Conservation (phyloP, 768 basidiomycete genomes). For the Gelatoporia subvermispora region DNA sequence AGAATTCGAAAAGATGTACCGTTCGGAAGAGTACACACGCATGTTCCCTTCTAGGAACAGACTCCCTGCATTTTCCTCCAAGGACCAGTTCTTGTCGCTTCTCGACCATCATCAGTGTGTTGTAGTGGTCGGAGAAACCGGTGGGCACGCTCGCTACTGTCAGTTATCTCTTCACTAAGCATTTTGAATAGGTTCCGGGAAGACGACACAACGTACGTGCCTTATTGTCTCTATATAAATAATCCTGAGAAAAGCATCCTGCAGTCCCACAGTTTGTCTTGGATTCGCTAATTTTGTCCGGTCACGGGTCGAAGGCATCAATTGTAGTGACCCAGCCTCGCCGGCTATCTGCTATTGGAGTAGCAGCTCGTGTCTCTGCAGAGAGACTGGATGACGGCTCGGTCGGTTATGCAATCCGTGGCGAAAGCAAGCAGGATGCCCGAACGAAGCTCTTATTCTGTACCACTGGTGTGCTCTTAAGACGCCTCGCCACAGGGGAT, state of each 20-base stretch:
- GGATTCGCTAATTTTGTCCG: slow-evolving; percentile 67
- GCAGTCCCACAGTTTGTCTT: slow-evolving; percentile 86
- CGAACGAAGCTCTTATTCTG: slow-evolving; percentile 82
- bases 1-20: slow-evolving; percentile 46
- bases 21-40: slow-evolving; percentile 44
- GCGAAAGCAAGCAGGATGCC: slow-evolving; percentile 65
- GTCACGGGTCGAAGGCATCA: slow-evolving; percentile 57
- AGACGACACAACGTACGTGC: slow-evolving; percentile 75
- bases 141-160: slow-evolving; percentile 30
- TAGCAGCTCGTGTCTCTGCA: slow-evolving; percentile 80
- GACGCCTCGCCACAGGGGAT: slow-evolving; percentile 73
- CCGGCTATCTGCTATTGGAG: slow-evolving; percentile 82
- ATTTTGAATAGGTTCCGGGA: slow-evolving; percentile 65
- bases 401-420: slow-evolving; percentile 86
- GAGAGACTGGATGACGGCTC: slow-evolving; percentile 75
- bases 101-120: slow-evolving; percentile 62
- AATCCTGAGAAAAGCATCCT: background rate
- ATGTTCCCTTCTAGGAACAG: slow-evolving; percentile 52
- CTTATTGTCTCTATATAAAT: background rate
- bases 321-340: slow-evolving; percentile 90
- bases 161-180: background rate
- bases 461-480: slow-evolving; percentile 89
- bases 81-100: slow-evolving; percentile 54
- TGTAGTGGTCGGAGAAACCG: slow-evolving; percentile 88
- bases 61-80: slow-evolving; percentile 74